A percentile compares a stretch with the other conserved stretches of the same genome.
Conservation (phyloP, 106 monocot genomes). For the Hemerocallis citrina region DNA sequence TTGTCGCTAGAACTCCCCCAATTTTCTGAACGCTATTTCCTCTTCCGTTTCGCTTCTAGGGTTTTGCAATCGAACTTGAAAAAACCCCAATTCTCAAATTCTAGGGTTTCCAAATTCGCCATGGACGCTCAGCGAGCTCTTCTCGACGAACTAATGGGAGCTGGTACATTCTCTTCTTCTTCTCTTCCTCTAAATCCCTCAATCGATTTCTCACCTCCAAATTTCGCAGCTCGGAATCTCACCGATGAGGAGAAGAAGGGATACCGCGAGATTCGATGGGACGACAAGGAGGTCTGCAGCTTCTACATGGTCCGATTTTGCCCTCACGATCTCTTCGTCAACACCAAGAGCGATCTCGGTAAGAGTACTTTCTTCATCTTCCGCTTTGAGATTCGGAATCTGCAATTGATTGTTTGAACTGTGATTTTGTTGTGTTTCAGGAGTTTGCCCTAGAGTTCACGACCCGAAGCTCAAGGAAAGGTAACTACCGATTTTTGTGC, state of each 20-base stretch:
- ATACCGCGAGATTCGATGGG: constrained; percentile 80
- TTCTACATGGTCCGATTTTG: constrained; percentile 90
- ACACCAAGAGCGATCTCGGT: constrained; percentile 98
- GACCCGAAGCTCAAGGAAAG: too few species aligned
- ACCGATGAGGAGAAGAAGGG: constrained; percentile 94
- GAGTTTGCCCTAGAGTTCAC: too few species aligned
- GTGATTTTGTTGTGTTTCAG: too few species aligned
- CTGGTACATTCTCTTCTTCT: constrained; percentile 39
- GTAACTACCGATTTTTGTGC: too few species aligned
- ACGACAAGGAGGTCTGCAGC: constrained; percentile 89
- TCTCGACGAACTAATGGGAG: constrained; percentile 85
- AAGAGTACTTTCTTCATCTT: too few species aligned
- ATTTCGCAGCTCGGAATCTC: constrained; percentile 71
- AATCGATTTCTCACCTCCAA: background rate
- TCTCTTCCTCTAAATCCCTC: background rate
- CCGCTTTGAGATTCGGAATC: constrained; percentile 16
- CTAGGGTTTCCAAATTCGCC: constrained; percentile 4
- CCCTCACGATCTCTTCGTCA: constrained; percentile 97
- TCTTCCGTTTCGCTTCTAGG: background rate
- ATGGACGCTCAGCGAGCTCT: constrained; percentile 90
- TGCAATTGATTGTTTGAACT: background rate
- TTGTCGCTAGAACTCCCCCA: too few species aligned
- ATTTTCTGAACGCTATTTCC: background rate
- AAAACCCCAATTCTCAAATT: background rate
- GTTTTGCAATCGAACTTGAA: background rate